Base-by-base conservation (phyloP, 2,329 filamentous ascomycete genomes). In the Ciborinia camelliae region DNA sequence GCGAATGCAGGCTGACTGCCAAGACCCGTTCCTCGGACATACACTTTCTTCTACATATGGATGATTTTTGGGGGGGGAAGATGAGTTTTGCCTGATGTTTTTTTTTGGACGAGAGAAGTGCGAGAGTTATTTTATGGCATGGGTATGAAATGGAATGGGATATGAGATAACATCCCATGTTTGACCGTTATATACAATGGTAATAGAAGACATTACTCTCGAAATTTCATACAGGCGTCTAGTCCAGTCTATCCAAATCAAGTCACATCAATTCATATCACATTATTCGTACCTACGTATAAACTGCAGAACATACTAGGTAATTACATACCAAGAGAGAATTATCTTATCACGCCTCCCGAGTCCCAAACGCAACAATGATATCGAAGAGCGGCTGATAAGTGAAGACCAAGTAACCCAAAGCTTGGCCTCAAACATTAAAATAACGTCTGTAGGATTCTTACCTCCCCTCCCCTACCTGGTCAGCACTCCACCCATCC, bases 1-100 rank as follows among this genome's bases (percentile, higher is more conserved):
- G 32, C 48, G 63, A 23, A 66, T 70, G 67, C 66, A 54, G 60
- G 67, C 68, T 70, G 68, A 70, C 68, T 62, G 65, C 61, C 63
- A 62, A 64, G 48, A 54, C 30, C 59, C 28, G 51, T 63, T 37
- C 39, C 18, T 63, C 50, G 60, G 60, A 57, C 51, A 45, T 63
- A n/a, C 60, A 50, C 39, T 55, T 28, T 52, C 23, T 15, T 32
- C 10, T 51, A 37, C 41, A 62, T 43, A 10, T 4, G 6, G 12
- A n/a, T n/a, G n/a, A n/a, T n/a, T 9, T 32, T n/a, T 4, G 20
- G 30, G 18, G 53, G n/a, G 18, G 7, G 28, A 43, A 55, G 37
- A 43, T 26, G 37, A 43, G 53, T 14, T 28, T 55, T 7, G 52
- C 52, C 35, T 9, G 52, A 18, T 41, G n/a, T 14, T 7, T 7